Conservation (phyloP, 306 rosid species). For the Lupinus albus region DNA sequence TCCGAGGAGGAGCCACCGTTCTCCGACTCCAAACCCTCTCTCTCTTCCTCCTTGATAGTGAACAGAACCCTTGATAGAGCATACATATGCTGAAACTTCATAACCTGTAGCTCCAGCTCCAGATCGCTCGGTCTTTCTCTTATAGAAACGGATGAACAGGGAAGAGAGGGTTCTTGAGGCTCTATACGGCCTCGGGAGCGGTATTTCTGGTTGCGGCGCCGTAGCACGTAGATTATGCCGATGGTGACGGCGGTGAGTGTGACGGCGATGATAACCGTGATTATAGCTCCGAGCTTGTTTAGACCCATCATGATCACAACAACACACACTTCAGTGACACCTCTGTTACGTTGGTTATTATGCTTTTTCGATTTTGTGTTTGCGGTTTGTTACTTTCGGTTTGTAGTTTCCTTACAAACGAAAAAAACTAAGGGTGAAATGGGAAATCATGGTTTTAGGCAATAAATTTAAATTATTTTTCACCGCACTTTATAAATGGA, state of each 20-base stretch:
- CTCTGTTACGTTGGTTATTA: constrained; percentile 5
- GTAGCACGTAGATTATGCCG: constrained; percentile 46
- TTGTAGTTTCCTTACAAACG: neutral
- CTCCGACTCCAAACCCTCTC: constrained; percentile 49
- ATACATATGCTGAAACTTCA: constrained; percentile 43
- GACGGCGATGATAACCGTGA: constrained; percentile 45
- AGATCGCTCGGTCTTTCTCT: constrained; percentile 11
- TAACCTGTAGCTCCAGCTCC: constrained; percentile 43
- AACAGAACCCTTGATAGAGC: constrained; percentile 48
- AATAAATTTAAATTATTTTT: no score
- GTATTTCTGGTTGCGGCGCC: constrained; percentile 42
- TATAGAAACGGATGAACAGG: constrained; percentile 28
- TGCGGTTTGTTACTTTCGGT: constrained; percentile 25
- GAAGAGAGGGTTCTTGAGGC: constrained; percentile 43
- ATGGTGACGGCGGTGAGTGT: constrained; percentile 38
- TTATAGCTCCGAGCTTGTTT: constrained; percentile 45
- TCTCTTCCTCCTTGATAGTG: constrained; percentile 58
- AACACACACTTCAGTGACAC: neutral
- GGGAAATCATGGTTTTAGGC: no score
- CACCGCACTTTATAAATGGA: no score
- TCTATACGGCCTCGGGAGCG: constrained; percentile 45
- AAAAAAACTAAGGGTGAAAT: no score
- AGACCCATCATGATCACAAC: constrained; percentile 44
- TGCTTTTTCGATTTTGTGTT: constrained; percentile 9
- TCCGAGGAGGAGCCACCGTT: constrained; percentile 28